These are phyloP conservation scores for Sarocladium brachiariae DNA, from an alignment of 2,329 filamentous ascomycete species.

Conservation along the genomic window DNA sequence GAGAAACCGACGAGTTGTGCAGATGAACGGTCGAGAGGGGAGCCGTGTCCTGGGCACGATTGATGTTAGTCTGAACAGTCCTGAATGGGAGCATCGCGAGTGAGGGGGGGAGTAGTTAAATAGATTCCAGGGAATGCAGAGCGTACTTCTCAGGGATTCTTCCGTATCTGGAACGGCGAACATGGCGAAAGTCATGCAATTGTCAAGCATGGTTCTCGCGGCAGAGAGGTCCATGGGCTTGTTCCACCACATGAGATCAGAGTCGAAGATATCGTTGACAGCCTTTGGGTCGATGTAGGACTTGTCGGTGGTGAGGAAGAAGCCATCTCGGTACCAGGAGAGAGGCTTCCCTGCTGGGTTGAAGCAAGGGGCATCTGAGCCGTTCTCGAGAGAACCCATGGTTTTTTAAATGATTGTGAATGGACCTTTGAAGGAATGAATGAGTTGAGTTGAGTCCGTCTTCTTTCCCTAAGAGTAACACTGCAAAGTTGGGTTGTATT, in stretches of 20 bases:
- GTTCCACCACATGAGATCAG: conserved; percentile 57
- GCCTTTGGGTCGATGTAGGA: conserved; percentile 45
- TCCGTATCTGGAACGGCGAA: conserved; percentile 38
- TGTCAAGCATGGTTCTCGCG: conserved; percentile 45
- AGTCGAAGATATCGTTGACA: conserved; percentile 48
- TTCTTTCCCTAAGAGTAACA: no score
- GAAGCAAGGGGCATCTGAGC: background rate
- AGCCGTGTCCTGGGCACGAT: conserved; percentile 25
- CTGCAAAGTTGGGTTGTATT: no score
- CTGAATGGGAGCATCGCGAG: no score
- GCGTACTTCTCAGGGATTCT: conserved; percentile 31
- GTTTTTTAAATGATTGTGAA: background rate
- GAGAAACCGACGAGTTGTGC: conserved; percentile 34
- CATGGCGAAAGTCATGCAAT: conserved; percentile 54
- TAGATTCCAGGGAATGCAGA: background rate
- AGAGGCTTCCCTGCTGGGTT: conserved; percentile 14
- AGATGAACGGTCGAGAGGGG: conserved; percentile 16
- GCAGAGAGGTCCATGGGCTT: conserved; percentile 39
- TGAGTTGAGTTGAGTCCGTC: no score
- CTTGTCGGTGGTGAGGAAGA: conserved; percentile 55
- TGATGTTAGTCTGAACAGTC: no score
- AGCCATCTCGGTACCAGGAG: conserved; percentile 47
- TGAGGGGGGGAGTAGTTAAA: background rate
- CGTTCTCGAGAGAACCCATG: conserved; percentile 7
- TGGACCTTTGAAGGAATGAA: background rate